Evolutionary conservation across 106 monocot species (phyloP).

Genomic region (Triglochin maritima): DNA sequence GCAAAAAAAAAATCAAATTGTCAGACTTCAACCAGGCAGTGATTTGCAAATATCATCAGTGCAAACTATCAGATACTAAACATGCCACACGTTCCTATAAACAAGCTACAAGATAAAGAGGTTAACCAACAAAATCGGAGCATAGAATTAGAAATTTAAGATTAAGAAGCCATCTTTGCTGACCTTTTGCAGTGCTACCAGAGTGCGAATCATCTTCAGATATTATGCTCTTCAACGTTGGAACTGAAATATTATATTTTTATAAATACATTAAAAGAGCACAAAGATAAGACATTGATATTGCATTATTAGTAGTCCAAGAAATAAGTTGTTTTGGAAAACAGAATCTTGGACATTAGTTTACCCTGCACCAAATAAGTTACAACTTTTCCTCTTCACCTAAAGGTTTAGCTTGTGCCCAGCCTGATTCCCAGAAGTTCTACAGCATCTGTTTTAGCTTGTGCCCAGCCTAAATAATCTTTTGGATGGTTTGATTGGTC

Average conservation of each 20-base stretch:
- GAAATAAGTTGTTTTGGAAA: too few relatives aligned
- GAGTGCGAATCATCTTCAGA: constrained; percentile 50
- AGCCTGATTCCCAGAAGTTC: too few relatives aligned
- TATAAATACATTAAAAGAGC: too few relatives aligned
- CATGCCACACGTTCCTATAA: not conserved
- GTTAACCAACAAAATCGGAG: too few relatives aligned
- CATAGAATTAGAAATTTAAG: not conserved
- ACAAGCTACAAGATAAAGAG: not conserved
- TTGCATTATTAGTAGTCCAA: too few relatives aligned
- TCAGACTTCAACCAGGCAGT: too few relatives aligned
- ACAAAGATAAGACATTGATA: too few relatives aligned
- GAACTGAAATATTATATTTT: constrained; percentile 25
- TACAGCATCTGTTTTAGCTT: too few relatives aligned
- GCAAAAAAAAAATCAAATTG: not conserved
- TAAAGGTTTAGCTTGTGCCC: too few relatives aligned
- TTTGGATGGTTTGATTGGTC: too few relatives aligned
- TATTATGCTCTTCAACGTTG: constrained; percentile 61
- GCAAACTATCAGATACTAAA: not conserved
- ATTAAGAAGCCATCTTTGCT: constrained; percentile 5
- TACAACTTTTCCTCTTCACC: not conserved
- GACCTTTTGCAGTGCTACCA: constrained; percentile 33
- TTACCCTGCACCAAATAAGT: not conserved
- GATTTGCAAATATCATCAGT: not conserved
- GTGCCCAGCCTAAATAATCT: too few relatives aligned
- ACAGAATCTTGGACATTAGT: not conserved